phyloP scores from a whole-genome alignment of 2,329 filamentous ascomycete genomes.

The Lanzia echinophila region DNA sequence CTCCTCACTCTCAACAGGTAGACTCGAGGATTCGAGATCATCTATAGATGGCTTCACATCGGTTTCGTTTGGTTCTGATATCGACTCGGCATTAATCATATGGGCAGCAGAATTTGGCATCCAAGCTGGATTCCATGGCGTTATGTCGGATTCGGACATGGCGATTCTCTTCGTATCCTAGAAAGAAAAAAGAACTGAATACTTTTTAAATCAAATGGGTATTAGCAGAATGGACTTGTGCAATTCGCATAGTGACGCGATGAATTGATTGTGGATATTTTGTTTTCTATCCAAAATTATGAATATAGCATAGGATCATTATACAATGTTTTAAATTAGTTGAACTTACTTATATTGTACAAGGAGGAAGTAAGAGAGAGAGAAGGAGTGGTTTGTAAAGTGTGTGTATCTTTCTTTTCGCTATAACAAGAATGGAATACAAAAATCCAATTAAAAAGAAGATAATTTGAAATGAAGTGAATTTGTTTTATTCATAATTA shows the following conservation, averaged over 20 bases:
- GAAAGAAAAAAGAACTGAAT: constrained; percentile 25
- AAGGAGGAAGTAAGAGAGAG: too few relatives aligned
- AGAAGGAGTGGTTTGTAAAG: too few relatives aligned
- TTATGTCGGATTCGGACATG: constrained; percentile 40
- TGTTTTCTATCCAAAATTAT: too few relatives aligned
- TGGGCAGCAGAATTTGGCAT: constrained; percentile 41
- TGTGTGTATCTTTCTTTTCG: constrained; percentile 11
- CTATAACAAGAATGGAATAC: constrained; percentile 21
- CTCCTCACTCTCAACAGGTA: neutral
- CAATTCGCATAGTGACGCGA: neutral
- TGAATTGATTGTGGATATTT: too few relatives aligned
- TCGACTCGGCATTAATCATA: constrained; percentile 13
- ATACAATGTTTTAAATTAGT: too few relatives aligned
- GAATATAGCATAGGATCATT: too few relatives aligned
- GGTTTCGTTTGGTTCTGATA: neutral
- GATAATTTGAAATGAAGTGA: neutral
- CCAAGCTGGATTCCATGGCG: constrained; percentile 46
- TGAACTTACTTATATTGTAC: constrained; percentile 16
- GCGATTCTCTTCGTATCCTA: constrained; percentile 12
- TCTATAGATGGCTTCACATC: constrained; percentile 1
- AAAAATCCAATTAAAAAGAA: constrained; percentile 20
- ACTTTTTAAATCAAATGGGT: constrained; percentile 11
- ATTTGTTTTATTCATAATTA: constrained; percentile 8
- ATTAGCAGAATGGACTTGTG: neutral
- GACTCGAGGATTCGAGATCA: neutral